Evolutionary conservation across 371 early-diverging fungal genomes (phyloP).

Genomic region (Mortierella sp.): DNA sequence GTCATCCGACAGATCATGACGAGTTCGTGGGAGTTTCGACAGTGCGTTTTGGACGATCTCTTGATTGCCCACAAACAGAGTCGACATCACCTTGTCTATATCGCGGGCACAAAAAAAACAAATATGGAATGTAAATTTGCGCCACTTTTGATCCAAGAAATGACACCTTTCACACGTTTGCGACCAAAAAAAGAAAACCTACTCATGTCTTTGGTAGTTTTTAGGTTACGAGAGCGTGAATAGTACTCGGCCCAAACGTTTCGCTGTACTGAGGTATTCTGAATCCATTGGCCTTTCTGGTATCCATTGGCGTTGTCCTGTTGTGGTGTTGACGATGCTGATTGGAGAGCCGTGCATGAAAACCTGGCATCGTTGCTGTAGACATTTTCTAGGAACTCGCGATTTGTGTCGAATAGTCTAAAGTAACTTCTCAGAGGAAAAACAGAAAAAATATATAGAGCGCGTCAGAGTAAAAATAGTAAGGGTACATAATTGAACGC

Average conservation of each 20-base stretch:
- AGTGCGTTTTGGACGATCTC: constrained; percentile 30
- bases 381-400: constrained; percentile 21
- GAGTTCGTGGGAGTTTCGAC: constrained; percentile 27
- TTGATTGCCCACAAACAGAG: constrained; percentile 29
- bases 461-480: neutral
- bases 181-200: neutral
- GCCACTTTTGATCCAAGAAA: neutral
- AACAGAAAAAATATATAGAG: neutral
- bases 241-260: neutral
- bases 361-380: constrained; percentile 40
- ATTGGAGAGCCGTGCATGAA: constrained; percentile 24
- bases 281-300: neutral
- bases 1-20: constrained; percentile 39
- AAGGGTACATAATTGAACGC: neutral
- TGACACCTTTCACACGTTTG: neutral
- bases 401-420: constrained; percentile 35
- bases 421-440: constrained; percentile 23
- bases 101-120: neutral
- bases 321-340: neutral
- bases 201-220: neutral
- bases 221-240: neutral
- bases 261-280: neutral
- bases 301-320: neutral
- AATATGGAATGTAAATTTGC: neutral
- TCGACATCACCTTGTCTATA: constrained; percentile 19